Conservation (phyloP, 805 yeast genomes). For the Metschnikowia dekortorum region DNA sequence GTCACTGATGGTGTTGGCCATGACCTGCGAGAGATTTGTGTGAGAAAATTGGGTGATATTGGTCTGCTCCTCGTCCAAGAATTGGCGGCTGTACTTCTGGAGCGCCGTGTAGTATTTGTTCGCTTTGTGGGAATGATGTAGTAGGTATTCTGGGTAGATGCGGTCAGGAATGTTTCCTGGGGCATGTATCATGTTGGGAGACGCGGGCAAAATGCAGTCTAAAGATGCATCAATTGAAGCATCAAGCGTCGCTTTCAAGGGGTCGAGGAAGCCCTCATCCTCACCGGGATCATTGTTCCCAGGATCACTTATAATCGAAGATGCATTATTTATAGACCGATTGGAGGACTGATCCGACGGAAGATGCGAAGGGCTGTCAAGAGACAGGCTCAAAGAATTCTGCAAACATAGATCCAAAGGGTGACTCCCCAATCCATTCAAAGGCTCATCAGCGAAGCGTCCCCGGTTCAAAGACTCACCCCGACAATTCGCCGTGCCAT, state of each 20-base stretch:
- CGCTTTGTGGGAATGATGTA: constrained; percentile 27
- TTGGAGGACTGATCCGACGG: too few relatives aligned
- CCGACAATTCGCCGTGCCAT: neutral
- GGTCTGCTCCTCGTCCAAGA: constrained; percentile 18
- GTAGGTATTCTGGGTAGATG: constrained; percentile 33
- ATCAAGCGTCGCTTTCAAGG: neutral
- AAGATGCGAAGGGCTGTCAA: too few relatives aligned
- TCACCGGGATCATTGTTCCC: too few relatives aligned
- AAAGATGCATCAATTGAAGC: neutral
- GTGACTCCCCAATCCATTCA: too few relatives aligned
- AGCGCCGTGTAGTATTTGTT: constrained; percentile 29
- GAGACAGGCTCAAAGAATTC: too few relatives aligned
- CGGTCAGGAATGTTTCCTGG: neutral
- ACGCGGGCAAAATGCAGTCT: neutral
- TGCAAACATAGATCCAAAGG: too few relatives aligned
- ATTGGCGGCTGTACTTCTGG: constrained; percentile 35
- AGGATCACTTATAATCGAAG: too few relatives aligned
- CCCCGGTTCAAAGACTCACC: neutral
- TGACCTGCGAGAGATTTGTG: constrained; percentile 4
- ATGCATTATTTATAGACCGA: too few relatives aligned
- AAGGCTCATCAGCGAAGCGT: too few relatives aligned
- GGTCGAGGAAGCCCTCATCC: too few relatives aligned
- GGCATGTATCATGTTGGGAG: neutral
- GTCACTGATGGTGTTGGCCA: constrained; percentile 1
- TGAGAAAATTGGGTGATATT: constrained; percentile 26